Evolutionary conservation across 2,329 filamentous ascomycete genomes (phyloP), one percentile per base, ranked within the genome.

Genomic region (Aspergillus neoniger): DNA sequence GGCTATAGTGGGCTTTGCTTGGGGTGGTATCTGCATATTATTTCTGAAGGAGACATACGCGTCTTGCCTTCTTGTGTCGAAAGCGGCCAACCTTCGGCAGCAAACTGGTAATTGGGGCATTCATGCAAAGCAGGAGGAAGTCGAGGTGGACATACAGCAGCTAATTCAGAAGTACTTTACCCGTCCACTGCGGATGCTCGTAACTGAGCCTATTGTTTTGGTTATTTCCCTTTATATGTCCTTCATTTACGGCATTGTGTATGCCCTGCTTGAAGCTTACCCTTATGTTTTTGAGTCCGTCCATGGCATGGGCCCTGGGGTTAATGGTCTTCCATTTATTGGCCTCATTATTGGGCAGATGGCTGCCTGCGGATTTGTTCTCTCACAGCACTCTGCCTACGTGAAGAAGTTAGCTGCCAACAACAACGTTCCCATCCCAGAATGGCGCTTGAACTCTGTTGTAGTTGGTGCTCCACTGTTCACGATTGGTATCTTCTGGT

Each of bases 291-390:
- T 74, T 55, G 69, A 76, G 54, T 59, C 68, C 30, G 82, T 92
- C 6, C 88, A 96, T 73, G 82, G 83, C 65, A 89, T 94, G 78
- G 85, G 77, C 25, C 71, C 82, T 3, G 92, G 92, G 55, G 77
- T 90, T n/a, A 85, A 87, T 2, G 92, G 92, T 1, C 82, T 96
- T 4, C 87, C 91, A 4, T 96, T 92, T 76, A 90, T 96, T 68
- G 92, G 92, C 56, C 90, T 96, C 85, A 85, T 95, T 56, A 67
- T 82, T 10, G 91, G 91, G 43, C 86, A 91, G 72, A 63, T 94
- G 7, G 75, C 91, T 52, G 89, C 89, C 0, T 90, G 90, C 54
- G 65, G 81, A 4, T 81, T 83, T 44, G 87, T 94, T 63, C 79
- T 90, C 55, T 70, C 86, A 12, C 85, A 85, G 65, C 89, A 92